Conservation (phyloP, 2,329 filamentous ascomycete genomes). For the Xylariales sp. region DNA sequence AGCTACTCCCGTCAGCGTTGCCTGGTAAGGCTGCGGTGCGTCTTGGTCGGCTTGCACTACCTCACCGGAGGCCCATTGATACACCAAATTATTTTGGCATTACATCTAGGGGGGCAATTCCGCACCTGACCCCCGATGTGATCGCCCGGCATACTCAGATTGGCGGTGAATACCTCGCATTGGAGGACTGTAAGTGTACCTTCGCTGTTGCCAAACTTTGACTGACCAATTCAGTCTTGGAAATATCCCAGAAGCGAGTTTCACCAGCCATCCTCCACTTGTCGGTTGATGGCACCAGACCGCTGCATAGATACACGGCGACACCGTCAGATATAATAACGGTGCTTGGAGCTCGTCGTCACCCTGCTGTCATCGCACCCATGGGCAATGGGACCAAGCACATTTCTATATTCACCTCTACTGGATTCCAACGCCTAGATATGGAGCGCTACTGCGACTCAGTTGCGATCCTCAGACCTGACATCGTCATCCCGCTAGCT, state of each 20-base stretch:
- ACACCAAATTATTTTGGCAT: conserved; percentile 80
- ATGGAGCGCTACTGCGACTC: conserved; percentile 65
- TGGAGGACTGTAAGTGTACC: conserved; percentile 76
- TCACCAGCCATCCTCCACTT: conserved; percentile 47
- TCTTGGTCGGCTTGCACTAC: conserved; percentile 61
- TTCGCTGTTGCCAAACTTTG: conserved; percentile 1
- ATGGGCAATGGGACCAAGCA: conserved; percentile 65
- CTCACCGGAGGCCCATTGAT: conserved; percentile 58
- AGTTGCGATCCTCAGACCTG: conserved; percentile 63
- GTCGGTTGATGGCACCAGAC: conserved; percentile 35
- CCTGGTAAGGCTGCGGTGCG: conserved; percentile 48
- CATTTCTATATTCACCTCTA: conserved; percentile 78
- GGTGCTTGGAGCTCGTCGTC: conserved; percentile 72
- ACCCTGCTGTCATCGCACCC: conserved; percentile 69
- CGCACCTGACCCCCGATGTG: conserved; percentile 86
- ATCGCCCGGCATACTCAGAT: conserved; percentile 61
- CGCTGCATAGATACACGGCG: conserved; percentile 72
- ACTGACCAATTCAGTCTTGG: conserved; percentile 43
- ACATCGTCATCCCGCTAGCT: conserved; percentile 73
- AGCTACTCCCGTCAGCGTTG: conserved; percentile 38
- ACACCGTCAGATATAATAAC: conserved; percentile 62
- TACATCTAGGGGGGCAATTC: conserved; percentile 78
- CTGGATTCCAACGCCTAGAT: conserved; percentile 71
- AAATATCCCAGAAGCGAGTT: conserved; percentile 34
- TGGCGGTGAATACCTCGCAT: conserved; percentile 68